A percentile compares a stretch with the other conserved stretches of the same genome.
Conservation (phyloP, 2,329 filamentous ascomycete species). For the Exophiala dermatitidis region DNA sequence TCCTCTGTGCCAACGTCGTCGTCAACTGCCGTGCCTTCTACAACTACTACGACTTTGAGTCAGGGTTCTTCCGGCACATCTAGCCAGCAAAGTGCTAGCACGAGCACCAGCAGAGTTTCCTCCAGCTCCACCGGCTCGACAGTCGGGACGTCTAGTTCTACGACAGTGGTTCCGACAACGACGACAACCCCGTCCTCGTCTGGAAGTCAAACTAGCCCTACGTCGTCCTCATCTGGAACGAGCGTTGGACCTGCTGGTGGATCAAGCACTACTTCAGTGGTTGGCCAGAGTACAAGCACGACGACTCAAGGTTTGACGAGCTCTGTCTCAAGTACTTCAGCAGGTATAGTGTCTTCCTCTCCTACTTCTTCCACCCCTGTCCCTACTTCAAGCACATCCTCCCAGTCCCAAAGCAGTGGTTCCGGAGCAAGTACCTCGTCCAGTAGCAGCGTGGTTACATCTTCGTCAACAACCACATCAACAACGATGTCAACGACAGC, state of each 20-base stretch:
- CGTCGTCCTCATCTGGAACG: constrained; percentile 7
- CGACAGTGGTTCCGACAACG: background rate
- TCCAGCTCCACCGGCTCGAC: constrained; percentile 6
- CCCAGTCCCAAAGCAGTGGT: constrained; percentile 10
- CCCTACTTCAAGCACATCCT: constrained; percentile 11
- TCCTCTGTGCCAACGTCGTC: background rate
- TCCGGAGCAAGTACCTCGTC: background rate
- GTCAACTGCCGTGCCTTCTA: background rate
- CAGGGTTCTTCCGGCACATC: background rate
- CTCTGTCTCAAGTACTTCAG: constrained; percentile 15
- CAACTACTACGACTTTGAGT: background rate
- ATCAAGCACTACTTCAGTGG: constrained; percentile 13
- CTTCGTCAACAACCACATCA: background rate
- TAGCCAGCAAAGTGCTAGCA: background rate
- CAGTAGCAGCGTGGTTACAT: background rate
- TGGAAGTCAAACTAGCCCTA: constrained; percentile 4
- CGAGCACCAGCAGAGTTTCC: constrained; percentile 5
- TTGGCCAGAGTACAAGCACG: constrained; percentile 1
- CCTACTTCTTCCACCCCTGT: constrained; percentile 10
- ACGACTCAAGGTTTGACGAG: constrained; percentile 9
- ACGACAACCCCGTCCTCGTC: background rate
- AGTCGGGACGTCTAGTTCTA: background rate
- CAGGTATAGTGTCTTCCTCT: constrained; percentile 22
- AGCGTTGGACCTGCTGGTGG: constrained; percentile 8
- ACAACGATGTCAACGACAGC: constrained; percentile 7